Conservation (phyloP, 139 green algal species). For the Chlorella vulgaris region DNA sequence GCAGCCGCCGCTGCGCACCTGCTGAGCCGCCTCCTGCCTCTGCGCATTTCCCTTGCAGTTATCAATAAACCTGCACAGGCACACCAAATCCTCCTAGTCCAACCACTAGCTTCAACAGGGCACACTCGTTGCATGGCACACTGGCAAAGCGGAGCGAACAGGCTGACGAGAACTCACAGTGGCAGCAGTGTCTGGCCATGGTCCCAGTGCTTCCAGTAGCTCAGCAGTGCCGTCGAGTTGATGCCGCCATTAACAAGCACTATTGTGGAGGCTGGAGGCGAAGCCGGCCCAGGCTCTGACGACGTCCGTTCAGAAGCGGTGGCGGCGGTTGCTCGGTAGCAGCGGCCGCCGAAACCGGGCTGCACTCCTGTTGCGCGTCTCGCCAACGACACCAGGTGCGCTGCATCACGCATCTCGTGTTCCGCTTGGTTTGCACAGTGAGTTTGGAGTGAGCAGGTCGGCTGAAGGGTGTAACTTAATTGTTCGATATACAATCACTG, state of each 20-base stretch:
- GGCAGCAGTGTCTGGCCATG: slow-evolving; percentile 13
- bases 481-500: too few relatives aligned
- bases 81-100: too few relatives aligned
- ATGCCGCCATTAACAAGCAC: slow-evolving; percentile 36
- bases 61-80: slow-evolving; percentile 12
- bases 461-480: too few relatives aligned
- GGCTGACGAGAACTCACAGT: slow-evolving; percentile 3
- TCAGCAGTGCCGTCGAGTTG: slow-evolving; percentile 24
- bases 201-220: slow-evolving; percentile 36
- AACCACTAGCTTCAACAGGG: too few relatives aligned
- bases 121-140: too few relatives aligned
- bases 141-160: too few relatives aligned
- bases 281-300: not conserved
- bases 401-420: too few relatives aligned
- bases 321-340: not conserved
- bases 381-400: too few relatives aligned
- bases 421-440: too few relatives aligned
- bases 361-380: too few relatives aligned
- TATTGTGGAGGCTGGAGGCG: slow-evolving; percentile 13
- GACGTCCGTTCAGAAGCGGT: not conserved
- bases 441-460: too few relatives aligned
- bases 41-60: not conserved
- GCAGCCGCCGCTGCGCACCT: not conserved
- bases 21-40: not conserved
- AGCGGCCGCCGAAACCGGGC: too few relatives aligned